Evolutionary conservation across 1,284 basidiomycete genomes (phyloP).

Genomic region (Cryptococcus amylolentus): DNA sequence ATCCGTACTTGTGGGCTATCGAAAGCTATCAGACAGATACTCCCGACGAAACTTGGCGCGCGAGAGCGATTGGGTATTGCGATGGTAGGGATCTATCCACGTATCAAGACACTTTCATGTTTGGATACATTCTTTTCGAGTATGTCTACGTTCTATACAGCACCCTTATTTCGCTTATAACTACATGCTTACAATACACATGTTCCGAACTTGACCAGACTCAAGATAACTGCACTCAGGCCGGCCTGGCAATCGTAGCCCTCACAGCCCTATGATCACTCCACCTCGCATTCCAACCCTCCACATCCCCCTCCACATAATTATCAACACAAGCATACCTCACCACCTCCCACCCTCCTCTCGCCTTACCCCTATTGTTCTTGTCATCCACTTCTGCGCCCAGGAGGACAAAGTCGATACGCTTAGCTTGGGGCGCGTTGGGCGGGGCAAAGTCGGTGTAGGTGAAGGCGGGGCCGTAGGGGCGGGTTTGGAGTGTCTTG

Average conservation of each 20-base stretch:
- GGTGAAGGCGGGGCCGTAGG: constrained; percentile 35
- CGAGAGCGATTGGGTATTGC: no score
- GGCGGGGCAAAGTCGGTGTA: constrained; percentile 40
- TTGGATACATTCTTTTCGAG: no score
- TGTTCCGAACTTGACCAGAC: not conserved
- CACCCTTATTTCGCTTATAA: not conserved
- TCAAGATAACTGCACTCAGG: not conserved
- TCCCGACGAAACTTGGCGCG: no score
- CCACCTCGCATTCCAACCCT: constrained; percentile 41
- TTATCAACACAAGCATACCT: constrained; percentile 43
- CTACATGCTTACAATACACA: not conserved
- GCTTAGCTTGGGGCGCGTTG: constrained; percentile 16
- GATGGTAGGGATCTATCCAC: not conserved
- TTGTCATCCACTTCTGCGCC: constrained; percentile 8
- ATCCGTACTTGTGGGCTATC: no score
- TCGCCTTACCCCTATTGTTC: not conserved
- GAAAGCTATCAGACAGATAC: no score
- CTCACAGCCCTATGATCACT: constrained; percentile 45
- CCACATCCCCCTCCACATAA: constrained; percentile 34
- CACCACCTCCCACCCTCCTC: constrained; percentile 25
- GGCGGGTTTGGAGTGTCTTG: constrained; percentile 19
- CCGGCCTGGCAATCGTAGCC: constrained; percentile 16
- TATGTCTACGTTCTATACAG: no score
- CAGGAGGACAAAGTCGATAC: constrained; percentile 46
- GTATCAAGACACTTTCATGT: no score